phyloP scores from a whole-genome alignment of 1,139 yeast species.

The Yamadazyma sp. region DNA sequence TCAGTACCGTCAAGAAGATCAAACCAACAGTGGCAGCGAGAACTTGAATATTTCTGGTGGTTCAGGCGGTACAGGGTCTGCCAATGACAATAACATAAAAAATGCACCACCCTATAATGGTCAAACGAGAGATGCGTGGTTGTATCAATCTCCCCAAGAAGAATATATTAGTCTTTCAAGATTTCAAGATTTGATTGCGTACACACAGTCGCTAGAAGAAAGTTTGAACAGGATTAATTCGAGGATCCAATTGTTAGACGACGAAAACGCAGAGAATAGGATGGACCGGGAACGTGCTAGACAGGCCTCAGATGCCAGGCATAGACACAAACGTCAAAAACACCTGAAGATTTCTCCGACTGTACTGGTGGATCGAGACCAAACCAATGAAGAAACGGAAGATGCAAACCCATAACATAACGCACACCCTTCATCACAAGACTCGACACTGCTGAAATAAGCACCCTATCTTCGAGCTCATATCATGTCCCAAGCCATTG shows the following conservation, averaged over 20 bases:
- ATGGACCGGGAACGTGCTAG: slow-evolving; percentile 17
- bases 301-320: slow-evolving; percentile 12
- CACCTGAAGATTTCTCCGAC: no score
- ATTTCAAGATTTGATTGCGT: slow-evolving; percentile 36
- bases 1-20: no score
- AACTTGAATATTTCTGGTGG: slow-evolving; percentile 7
- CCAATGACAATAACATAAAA: no score
- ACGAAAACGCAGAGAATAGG: slow-evolving; percentile 17
- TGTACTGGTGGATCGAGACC: no score
- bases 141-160: slow-evolving; percentile 15
- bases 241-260: slow-evolving; percentile 17
- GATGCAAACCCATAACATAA: no score
- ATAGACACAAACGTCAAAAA: slow-evolving; percentile 8
- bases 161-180: slow-evolving; percentile 27
- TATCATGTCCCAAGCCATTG: no score
- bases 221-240: slow-evolving; percentile 26
- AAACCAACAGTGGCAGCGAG: not conserved
- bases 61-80: no score
- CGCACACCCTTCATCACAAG: no score
- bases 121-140: slow-evolving; percentile 11
- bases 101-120: slow-evolving; percentile 8
- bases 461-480: no score
- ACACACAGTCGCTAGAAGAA: slow-evolving; percentile 34
- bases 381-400: no score
- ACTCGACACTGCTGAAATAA: no score